A percentile compares a stretch with the other conserved stretches of the same genome.
Conservation (phyloP, 2,329 filamentous ascomycete species). For the Fusarium anthophilum region DNA sequence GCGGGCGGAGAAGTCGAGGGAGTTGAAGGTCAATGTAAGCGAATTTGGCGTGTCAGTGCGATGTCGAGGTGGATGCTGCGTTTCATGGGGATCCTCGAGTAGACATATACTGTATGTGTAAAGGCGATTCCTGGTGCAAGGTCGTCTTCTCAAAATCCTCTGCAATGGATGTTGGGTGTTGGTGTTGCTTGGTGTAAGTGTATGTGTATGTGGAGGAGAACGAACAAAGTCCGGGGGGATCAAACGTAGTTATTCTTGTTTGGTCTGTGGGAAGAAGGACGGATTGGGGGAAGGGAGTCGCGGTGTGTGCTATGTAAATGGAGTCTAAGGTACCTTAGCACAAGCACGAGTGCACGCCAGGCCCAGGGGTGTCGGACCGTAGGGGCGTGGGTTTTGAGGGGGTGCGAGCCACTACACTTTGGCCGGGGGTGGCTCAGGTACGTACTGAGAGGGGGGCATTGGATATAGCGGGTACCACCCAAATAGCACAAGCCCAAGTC, state of each 20-base stretch:
- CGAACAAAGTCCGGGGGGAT: constrained; percentile 41
- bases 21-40: constrained; percentile 29
- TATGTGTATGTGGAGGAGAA: constrained; percentile 38
- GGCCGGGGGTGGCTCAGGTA: constrained; percentile 11
- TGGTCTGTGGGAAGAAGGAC: constrained; percentile 41
- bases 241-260: constrained; percentile 43
- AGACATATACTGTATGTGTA: constrained; percentile 33
- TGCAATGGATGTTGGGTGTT: constrained; percentile 19
- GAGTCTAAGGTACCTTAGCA: constrained; percentile 23
- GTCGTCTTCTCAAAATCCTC: constrained; percentile 14
- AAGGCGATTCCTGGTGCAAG: constrained; percentile 23
- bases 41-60: constrained; percentile 25
- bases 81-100: constrained; percentile 39
- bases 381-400: constrained; percentile 11
- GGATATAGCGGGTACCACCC: constrained; percentile 15
- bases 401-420: neutral
- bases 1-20: constrained; percentile 6
- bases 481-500: constrained; percentile 33
- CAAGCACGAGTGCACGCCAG: constrained; percentile 33
- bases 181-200: constrained; percentile 31
- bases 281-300: constrained; percentile 44
- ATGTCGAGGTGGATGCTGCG: constrained; percentile 33
- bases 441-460: constrained; percentile 9
- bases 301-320: constrained; percentile 42
- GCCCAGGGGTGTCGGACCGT: constrained; percentile 17